Evolutionary conservation across 2,329 filamentous ascomycete species (phyloP), one percentile per base, ranked within the genome.

Genomic region (Fusarium fracticaudum): DNA sequence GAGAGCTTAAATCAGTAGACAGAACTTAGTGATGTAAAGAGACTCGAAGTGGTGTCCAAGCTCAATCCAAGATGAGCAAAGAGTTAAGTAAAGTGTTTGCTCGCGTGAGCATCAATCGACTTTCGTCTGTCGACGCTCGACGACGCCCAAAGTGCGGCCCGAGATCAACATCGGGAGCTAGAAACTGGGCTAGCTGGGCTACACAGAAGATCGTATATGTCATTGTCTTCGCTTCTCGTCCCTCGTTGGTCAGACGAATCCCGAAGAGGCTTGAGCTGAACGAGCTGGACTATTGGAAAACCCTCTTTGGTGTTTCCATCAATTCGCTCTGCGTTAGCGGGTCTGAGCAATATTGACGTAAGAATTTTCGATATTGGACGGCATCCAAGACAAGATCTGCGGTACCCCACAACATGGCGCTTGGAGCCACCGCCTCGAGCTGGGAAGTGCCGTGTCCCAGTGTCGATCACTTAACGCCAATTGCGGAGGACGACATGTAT

Each of bases 401-500:
- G 3, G 15, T 11, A 20, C 29, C 17, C 61, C 57, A 15, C 43
- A 41, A 7, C 4, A 43, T 43, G 35, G 41, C 51, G 26, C n/a
- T 7, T 17, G 7, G 17, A 3, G n/a, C 2, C 7, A 53, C 29
- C 22, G 17, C 22, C 15, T 22, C 12, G 24, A 59, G 33, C 33
- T n/a, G 22, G 18, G 4, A 48, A 33, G 8, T n/a, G 8, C 31
- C 15, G 15, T 24, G 4, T 54, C 20, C 10, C 20, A 5, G 3
- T 24, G 20, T n/a, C 14, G 29, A 48, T 61, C 35, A 41, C 18
- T n/a, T 29, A 10, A 5, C 35, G 20, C 35, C 35, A 40, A 20
- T n/a, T 18, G 38, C 2, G 5, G 14, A 22, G 20, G 14, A 40
- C 20, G 10, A 4, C 7, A 2, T 29, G 2, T 26, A 3, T 22